Base-by-base conservation (phyloP, 192 early-diverging fungal species). In the Funneliformis mosseae region DNA sequence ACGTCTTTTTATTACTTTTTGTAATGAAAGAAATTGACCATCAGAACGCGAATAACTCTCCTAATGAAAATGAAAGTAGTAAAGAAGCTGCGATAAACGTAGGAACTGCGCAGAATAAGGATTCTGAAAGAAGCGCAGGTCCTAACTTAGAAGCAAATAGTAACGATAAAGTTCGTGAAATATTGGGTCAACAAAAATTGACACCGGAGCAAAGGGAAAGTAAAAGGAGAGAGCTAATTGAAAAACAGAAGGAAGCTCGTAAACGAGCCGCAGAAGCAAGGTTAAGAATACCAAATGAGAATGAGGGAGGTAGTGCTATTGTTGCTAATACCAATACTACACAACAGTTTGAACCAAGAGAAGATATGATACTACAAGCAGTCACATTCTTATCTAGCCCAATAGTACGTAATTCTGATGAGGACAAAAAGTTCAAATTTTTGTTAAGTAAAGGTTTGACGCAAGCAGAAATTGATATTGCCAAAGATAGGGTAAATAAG, bases 391-490 rank as follows among this genome's bases (percentile, higher is more conserved):
- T 95, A 43, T 82, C 79, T 8, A 90, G 92, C 39, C 89, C 92
- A 18, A 91, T 92, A 77, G 91, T 95, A 1, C 87, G 83, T 71
- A 73, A 87, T 25, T 87, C 90, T 8, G 90, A 92, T 3, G 80
- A 92, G n/a, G 86, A 84, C 3, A 93, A 93, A 76, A 87, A 90
- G 55, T 68, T 94, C 50, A 87, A 92, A 9, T 95, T 95, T 81
- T 86, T 95, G 59, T 88, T 93, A 75, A 85, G 86, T 23, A 95
- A 95, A 75, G 93, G 93, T 0, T 76, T 95, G 42, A 90, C 84
- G n/a, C 63, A 83, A 21, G 86, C 73, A 23, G 94, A 95, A 82
- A 94, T 95, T 76, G 86, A 94, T 42, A 85, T 81, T 46, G 93
- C 93, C 0, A 81, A 89, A 23, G 38, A 77, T 61, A 76, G 85